Base-by-base conservation (phyloP, 345 rosid genomes). In the Pistacia atlantica region DNA sequence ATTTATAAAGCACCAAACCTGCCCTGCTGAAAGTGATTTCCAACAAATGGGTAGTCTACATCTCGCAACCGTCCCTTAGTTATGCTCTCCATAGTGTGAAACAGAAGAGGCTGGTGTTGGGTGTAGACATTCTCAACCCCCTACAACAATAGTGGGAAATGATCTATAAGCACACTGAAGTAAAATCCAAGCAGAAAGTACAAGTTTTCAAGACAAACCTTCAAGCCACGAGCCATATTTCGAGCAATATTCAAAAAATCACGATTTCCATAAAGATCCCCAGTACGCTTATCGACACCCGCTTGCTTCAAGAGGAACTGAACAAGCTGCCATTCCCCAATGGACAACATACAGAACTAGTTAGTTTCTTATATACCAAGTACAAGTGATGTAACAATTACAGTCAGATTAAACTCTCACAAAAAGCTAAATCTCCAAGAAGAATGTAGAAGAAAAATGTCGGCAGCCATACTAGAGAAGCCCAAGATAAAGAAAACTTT, bases 171-270 rank as follows among this genome's bases (percentile, higher is more conserved):
- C 66, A 74, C 46, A 11, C 7, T 65, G 13, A 67, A 73, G 71
- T 49, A 73, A 65, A 73, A 59, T 25, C 45, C 14, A n/a, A 45
- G 18, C 65, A 72, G 69, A 61, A 67, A n/a, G 61, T 28, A 75
- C 5, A 55, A 49, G 8, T 75, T 17, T 78, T 69, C 72, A 16
- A 20, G 61, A 70, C 86, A 52, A 67, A 96, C 99, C 99, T 96
- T 93, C 73, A 96, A 87, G 28, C 98, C 99, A 84, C 99, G 98
- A 77, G 99, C 99, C 98, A 96, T 94, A 87, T 96, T 96, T 56
- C 98, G 97, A 65, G 99, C 99, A 85, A 96, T 96, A 82, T 91
- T 96, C 64, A 96, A 77, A 77, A 96, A 77, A 91, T 96, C 99
- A 63, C 97, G 93, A 65, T 92, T 94, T 80, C 99, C 98, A 78